Evolutionary conservation across 352 stramenopile species (phyloP), one percentile per base, ranked within the genome.

Genomic region (Plasmopara viticola): DNA sequence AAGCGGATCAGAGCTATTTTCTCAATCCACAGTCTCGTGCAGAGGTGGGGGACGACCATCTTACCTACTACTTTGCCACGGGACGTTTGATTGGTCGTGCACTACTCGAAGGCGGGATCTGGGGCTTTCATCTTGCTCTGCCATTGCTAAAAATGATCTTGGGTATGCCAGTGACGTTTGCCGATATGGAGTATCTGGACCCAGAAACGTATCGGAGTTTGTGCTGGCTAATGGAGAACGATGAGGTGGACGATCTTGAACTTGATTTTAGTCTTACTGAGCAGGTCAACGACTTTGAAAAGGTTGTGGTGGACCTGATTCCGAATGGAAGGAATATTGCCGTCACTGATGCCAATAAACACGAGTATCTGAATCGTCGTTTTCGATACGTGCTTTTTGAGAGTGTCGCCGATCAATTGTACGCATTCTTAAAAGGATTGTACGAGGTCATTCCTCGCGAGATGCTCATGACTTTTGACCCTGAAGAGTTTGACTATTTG

Each of bases 121-220:
- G 97, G 31, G 72, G 82, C 25, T 94, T 95, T 39, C 95, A 98
- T 57, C 81, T 99, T 39, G 81, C 94, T 6, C 70, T 94, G 9
- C 90, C 96, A 42, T 68, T 99, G 49, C 96, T 98, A 65, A 99
- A 99, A 71, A 86, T 98, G 53, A 87, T 99, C n/a, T 72, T 98
- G 7, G 95, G 89, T 40, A 94, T 94, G 53, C 95, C 96, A 2
- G 78, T 98, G 14, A 91, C 79, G 2, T 95, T 98, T 47, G 73
- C 78, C 17, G 95, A 99, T 61, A 75, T 98, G 35, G 84, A 97
- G 66, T 74, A 70, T 40, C 65, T 81, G 12, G 74, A 88, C 48
- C 68, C 74, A 5, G 70, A 74, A 17, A 55, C 66, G 5, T 82
- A 84, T 53, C 68, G 69, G 56, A 86, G 57, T 45, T 41, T 87